Conservation (phyloP, 768 basidiomycete genomes). For the Naganishia onofrii region DNA sequence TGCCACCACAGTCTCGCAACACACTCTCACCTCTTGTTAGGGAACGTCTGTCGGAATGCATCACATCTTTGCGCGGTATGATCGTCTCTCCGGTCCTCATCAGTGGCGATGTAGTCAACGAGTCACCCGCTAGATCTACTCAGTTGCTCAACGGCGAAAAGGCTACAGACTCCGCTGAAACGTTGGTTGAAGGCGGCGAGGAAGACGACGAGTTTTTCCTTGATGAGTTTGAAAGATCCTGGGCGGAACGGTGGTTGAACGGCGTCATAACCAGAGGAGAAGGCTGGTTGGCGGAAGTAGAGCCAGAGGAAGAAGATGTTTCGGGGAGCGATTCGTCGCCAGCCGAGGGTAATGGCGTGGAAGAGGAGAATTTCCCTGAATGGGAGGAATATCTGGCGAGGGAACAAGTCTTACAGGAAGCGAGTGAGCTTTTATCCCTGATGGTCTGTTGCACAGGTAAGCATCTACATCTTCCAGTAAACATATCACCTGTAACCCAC, state of each 20-base stretch:
- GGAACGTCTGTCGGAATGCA: constrained; percentile 19
- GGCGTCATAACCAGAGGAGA: constrained; percentile 45
- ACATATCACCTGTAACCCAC: no score
- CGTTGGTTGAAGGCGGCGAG: no score
- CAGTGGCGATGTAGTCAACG: constrained; percentile 11
- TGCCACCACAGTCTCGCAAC: constrained; percentile 40
- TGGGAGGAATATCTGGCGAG: constrained; percentile 33
- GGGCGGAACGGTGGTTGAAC: constrained; percentile 50
- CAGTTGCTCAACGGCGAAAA: no score
- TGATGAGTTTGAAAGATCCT: constrained; percentile 49
- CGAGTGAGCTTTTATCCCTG: constrained; percentile 47
- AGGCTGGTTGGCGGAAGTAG: constrained; percentile 43
- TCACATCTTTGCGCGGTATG: not conserved
- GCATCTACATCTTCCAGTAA: no score
- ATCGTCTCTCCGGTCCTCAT: constrained; percentile 12
- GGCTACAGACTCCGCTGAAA: no score
- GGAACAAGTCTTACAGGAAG: constrained; percentile 44
- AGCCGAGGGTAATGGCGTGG: constrained; percentile 6
- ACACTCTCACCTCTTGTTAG: constrained; percentile 38
- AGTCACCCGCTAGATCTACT: not conserved
- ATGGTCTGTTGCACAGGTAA: constrained; percentile 47
- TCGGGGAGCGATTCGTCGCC: constrained; percentile 18
- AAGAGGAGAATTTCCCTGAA: constrained; percentile 1
- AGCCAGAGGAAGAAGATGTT: constrained; percentile 32
- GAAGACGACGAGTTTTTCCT: constrained; percentile 34